Percentiles rank a stretch among this genome's conserved stretches.
Evolutionary conservation across 1,284 basidiomycete species (phyloP).

Genomic region (Papiliotrema fonsecae): DNA sequence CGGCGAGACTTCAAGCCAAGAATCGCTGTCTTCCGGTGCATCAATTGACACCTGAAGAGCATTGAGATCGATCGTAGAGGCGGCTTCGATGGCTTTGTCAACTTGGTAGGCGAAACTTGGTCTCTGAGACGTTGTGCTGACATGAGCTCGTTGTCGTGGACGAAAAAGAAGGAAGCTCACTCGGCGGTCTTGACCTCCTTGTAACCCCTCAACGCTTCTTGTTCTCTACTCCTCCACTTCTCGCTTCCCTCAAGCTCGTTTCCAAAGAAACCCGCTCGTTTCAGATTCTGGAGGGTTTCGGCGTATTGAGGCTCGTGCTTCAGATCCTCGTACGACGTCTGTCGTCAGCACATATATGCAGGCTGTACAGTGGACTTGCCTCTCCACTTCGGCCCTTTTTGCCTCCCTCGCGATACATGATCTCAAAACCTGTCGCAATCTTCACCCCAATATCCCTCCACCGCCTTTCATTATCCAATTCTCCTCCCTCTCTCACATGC

Average conservation of each 20-base stretch:
- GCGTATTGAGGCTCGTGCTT: constrained; percentile 8
- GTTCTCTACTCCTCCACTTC: constrained; percentile 67
- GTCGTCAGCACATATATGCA: too few relatives aligned
- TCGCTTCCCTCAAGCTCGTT: constrained; percentile 69
- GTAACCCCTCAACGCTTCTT: constrained; percentile 63
- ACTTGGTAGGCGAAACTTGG: constrained; percentile 69
- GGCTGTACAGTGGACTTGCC: too few relatives aligned
- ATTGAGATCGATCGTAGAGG: constrained; percentile 4
- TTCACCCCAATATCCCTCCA: constrained; percentile 86
- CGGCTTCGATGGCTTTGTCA: constrained; percentile 56
- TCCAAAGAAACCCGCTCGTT: constrained; percentile 66
- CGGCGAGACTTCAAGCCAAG: constrained; percentile 44
- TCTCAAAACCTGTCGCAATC: constrained; percentile 89
- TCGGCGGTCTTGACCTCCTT: constrained; percentile 60
- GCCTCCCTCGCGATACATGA: constrained; percentile 76
- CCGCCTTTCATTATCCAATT: constrained; percentile 54
- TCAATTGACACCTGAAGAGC: constrained; percentile 13
- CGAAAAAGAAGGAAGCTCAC: constrained; percentile 51
- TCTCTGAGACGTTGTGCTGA: constrained; percentile 46
- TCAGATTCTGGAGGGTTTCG: constrained; percentile 61
- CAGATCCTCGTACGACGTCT: constrained; percentile 1
- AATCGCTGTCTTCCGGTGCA: constrained; percentile 37
- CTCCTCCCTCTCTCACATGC: constrained; percentile 29
- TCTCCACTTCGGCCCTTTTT: constrained; percentile 52
- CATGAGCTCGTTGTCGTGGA: too few relatives aligned